Percentiles rank a stretch among this genome's conserved stretches.
These are phyloP conservation scores for Arabidopsis thaliana DNA, from an alignment of 345 rosid species.

Conservation along the genomic window TAIR10.1 NC_003074.8:807501-808000, in stretches of 20 bases:
- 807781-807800: constrained; percentile 9
- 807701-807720: constrained; percentile 94
- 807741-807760: constrained; percentile 96
- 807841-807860: constrained; percentile 3
- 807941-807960: constrained; percentile 94
- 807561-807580: constrained; percentile 7
- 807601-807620: constrained; percentile 81
- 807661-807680: constrained; percentile 87
- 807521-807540: constrained; percentile 14
- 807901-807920: constrained; percentile 98
- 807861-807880: constrained; percentile 3
- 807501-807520: neutral
- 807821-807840: neutral
- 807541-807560: constrained; percentile 5
- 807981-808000: constrained; percentile 82
- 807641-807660: constrained; percentile 92
- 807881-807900: constrained; percentile 38
- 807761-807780: constrained; percentile 55
- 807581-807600: constrained; percentile 23
- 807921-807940: constrained; percentile 82
- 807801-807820: constrained; percentile 21
- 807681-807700: constrained; percentile 90
- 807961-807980: constrained; percentile 83
- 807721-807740: constrained; percentile 99
- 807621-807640: constrained; percentile 80